phyloP scores from a whole-genome alignment of 2,329 filamentous ascomycete species.

The Tricladium varicosporioides region DNA sequence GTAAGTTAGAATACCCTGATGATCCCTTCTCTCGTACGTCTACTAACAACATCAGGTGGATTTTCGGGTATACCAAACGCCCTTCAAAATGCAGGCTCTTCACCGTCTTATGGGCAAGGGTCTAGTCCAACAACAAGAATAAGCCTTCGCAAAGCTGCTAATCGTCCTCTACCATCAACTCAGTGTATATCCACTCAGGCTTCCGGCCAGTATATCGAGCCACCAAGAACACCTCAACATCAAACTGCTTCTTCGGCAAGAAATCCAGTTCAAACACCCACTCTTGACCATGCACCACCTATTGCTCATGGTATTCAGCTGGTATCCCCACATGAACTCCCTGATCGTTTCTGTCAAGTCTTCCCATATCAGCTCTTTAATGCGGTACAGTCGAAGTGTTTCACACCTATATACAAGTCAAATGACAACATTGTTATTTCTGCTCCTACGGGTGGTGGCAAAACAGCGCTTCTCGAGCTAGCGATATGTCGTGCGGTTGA shows the following conservation, averaged over 20 bases:
- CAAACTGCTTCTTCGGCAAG: conserved; percentile 3
- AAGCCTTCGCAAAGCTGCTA: conserved; percentile 24
- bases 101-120: conserved; percentile 18
- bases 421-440: conserved; percentile 77
- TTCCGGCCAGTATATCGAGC: not conserved
- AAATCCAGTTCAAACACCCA: conserved; percentile 10
- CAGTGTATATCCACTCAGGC: not conserved
- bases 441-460: conserved; percentile 81
- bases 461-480: conserved; percentile 78
- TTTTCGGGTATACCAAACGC: conserved; percentile 20
- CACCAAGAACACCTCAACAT: conserved; percentile 14
- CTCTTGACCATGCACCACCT: conserved; percentile 30
- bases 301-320: conserved; percentile 52
- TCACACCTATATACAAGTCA: conserved; percentile 61
- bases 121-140: conserved; percentile 32
- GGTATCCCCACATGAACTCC: conserved; percentile 57
- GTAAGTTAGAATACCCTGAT: conserved; percentile 19
- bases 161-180: conserved; percentile 7
- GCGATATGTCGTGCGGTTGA: conserved; percentile 73
- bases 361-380: conserved; percentile 79
- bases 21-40: not conserved
- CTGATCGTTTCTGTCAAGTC: conserved; percentile 65
- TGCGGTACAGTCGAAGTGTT: conserved; percentile 79
- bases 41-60: conserved; percentile 23
- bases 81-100: conserved; percentile 14